These are phyloP conservation scores for Talaromyces sp. DNA, from an alignment of 2,329 filamentous ascomycete species.

Conservation along the genomic window DNA sequence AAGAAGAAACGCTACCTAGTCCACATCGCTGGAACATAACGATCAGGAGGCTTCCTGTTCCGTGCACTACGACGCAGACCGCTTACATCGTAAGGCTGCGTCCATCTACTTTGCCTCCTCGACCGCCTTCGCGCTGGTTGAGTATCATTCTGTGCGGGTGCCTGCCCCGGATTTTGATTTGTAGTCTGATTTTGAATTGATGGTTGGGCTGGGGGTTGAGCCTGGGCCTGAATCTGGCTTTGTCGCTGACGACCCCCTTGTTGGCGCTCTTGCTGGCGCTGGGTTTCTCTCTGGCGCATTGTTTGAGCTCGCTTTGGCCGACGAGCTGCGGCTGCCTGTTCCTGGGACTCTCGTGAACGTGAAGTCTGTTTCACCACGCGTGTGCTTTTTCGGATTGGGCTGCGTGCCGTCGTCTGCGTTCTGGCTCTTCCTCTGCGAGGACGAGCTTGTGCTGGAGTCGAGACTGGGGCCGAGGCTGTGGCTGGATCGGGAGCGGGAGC, in stretches of 20 bases:
- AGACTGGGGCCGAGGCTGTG: background rate
- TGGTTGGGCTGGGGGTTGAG: background rate
- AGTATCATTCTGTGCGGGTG: background rate
- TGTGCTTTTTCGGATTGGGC: background rate
- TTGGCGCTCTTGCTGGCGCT: background rate
- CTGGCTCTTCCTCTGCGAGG: background rate
- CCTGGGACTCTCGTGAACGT: background rate
- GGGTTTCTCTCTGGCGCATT: background rate
- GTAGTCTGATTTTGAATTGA: background rate
- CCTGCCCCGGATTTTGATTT: background rate
- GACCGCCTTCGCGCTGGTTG: background rate
- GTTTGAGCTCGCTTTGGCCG: background rate
- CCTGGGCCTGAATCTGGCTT: background rate
- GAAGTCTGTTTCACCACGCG: background rate
- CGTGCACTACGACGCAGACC: background rate
- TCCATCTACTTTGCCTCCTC: background rate
- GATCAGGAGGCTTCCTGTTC: constrained; percentile 4
- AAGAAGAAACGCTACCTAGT: no score
- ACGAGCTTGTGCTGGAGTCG: background rate
- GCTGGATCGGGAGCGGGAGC: background rate
- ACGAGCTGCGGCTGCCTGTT: background rate
- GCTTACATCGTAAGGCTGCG: background rate
- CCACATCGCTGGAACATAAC: background rate
- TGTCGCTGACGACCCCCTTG: background rate
- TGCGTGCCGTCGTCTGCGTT: background rate